These are phyloP conservation scores for Naganishia sp. DNA, from an alignment of 1,284 basidiomycete species.

Conservation along the genomic window DNA sequence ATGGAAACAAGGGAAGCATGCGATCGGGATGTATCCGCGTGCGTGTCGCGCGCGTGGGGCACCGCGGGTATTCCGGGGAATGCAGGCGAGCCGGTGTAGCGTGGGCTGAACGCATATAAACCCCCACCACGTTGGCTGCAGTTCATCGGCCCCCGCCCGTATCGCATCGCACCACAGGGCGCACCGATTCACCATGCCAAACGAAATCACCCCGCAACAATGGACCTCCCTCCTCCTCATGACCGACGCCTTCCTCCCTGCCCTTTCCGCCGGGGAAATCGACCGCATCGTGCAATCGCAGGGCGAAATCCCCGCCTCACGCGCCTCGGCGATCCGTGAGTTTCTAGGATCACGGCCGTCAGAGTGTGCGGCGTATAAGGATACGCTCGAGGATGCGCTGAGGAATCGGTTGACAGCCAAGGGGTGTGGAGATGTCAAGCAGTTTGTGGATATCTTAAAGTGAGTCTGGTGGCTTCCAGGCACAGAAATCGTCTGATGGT, in stretches of 20 bases:
- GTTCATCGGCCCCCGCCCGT: too few species aligned
- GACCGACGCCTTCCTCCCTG: constrained; percentile 37
- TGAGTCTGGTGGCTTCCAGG: constrained; percentile 13
- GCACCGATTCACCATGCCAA: background rate
- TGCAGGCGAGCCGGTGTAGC: too few species aligned
- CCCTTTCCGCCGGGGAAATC: constrained; percentile 30
- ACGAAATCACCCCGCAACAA: constrained; percentile 13
- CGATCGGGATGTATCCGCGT: background rate
- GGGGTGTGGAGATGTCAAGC: constrained; percentile 36
- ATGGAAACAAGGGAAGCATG: too few species aligned
- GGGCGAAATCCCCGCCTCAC: constrained; percentile 7
- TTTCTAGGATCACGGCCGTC: constrained; percentile 33
- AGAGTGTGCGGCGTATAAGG: constrained; percentile 10
- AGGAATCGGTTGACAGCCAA: constrained; percentile 25
- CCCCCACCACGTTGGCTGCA: too few species aligned
- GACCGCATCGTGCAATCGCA: constrained; percentile 25
- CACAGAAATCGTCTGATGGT: too few species aligned
- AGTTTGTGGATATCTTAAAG: constrained; percentile 36
- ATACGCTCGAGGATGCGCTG: constrained; percentile 25
- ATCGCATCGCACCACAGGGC: too few species aligned
- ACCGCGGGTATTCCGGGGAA: constrained; percentile 9
- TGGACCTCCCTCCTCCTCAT: constrained; percentile 34
- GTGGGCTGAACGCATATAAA: too few species aligned
- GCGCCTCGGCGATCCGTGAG: constrained; percentile 27
- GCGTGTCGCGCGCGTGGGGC: background rate